Base-by-base conservation (phyloP, 2,329 filamentous ascomycete species). In the Apiospora hydei region DNA sequence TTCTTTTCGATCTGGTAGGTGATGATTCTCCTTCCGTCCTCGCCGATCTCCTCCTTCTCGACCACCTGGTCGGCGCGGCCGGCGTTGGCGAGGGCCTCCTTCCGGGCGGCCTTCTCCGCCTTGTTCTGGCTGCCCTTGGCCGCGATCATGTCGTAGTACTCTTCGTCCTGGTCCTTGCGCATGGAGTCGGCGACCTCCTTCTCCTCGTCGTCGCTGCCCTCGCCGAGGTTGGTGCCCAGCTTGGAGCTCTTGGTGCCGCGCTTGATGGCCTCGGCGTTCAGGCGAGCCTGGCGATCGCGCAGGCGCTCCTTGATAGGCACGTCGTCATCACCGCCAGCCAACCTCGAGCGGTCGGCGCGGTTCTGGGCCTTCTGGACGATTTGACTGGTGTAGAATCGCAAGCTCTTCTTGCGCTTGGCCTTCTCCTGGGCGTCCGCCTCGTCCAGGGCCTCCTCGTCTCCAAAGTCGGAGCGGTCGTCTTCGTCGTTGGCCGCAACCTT, bases 351-450 rank as follows among this genome's bases (percentile, higher is more conserved):
- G 44, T 87, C 90, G 7, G 91, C 90, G 71, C 94, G 94, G 81
- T 94, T 95, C 84, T 94, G 97, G 71, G 94, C 91, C 84, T 98
- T 98, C 81, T 98, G 96, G 41, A 94, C 93, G 76, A 99, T 96
- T 81, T 99, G 96, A 3, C 95, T 98, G 2, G 97, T 98, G 88
- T 99, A 99, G 87, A 99, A 99, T 74, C 95, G 93, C 72, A 99
- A 89, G 75, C 91, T 94, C 87, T 97, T 98, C 87, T 96, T 98
- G 82, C 93, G 93, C 73, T 90, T 89, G 0, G 92, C 93, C 84
- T 99, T 99, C 78, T 97, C 94, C 57, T 93, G 93, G 0, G 94
- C 92, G 73, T 96, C 91, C 73, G 91, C 88, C 14, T 91, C 90
- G 70, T 95, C 94, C 72, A 98, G 88, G 4, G 87, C 85, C 21